A percentile compares a stretch with the other conserved stretches of the same genome.
Conservation (phyloP, 768 basidiomycete genomes). For the Suillus decipiens region DNA sequence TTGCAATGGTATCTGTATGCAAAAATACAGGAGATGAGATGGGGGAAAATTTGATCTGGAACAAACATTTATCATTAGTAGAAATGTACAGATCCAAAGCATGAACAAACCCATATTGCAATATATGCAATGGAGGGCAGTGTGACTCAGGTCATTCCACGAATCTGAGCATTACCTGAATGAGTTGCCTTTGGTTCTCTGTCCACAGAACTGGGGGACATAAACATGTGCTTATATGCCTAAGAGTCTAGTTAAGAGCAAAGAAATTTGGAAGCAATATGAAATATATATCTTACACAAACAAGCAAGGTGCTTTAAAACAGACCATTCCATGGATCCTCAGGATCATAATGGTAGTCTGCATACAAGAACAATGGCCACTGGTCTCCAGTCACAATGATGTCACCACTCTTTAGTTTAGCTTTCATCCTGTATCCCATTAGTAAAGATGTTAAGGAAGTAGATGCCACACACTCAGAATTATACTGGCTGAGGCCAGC, state of each 20-base stretch:
- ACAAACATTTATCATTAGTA: background rate
- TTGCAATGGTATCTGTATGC: slow-evolving; percentile 20
- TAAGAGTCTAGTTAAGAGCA: slow-evolving; percentile 3
- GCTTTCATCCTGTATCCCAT: background rate
- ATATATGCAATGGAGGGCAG: slow-evolving; percentile 23
- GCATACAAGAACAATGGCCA: slow-evolving; percentile 29
- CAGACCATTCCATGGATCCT: slow-evolving; percentile 31
- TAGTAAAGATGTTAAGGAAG: background rate
- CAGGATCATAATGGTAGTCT: slow-evolving; percentile 19
- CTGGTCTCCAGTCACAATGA: slow-evolving; percentile 22
- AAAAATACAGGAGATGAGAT: slow-evolving; percentile 20
- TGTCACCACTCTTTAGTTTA: slow-evolving; percentile 15
- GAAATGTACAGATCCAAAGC: background rate
- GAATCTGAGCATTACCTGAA: slow-evolving; percentile 24
- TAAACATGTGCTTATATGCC: slow-evolving; percentile 34
- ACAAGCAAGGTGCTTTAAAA: slow-evolving; percentile 24
- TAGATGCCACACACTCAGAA: slow-evolving; percentile 12
- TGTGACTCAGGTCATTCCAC: slow-evolving; percentile 19
- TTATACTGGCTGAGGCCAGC: slow-evolving; percentile 23
- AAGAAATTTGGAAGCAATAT: background rate
- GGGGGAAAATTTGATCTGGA: slow-evolving; percentile 21
- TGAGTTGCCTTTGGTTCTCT: slow-evolving; percentile 27
- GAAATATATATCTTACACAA: slow-evolving; percentile 14
- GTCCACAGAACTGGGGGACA: slow-evolving; percentile 32
- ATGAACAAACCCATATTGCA: slow-evolving; percentile 17